Base-by-base conservation (phyloP, 2,329 filamentous ascomycete species). In the Trichophyton equinum region DNA sequence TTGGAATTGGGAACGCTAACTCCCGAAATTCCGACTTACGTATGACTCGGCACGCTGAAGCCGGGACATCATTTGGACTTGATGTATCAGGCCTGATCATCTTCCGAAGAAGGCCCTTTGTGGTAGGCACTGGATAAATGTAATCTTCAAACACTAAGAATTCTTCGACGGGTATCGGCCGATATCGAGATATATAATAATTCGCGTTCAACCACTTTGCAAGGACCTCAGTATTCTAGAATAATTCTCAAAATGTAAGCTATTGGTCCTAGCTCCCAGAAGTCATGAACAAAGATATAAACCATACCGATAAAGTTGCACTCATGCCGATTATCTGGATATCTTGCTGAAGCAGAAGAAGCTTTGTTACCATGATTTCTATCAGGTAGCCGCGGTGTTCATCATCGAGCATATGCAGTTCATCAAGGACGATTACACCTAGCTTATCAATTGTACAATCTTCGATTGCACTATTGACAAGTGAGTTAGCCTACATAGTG, bases 371-470 rank as follows among this genome's bases (percentile, higher is more conserved):
- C 73, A 89, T 82, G 4, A 91, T 76, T 69, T 91, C 88, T 60
- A 91, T 76, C 1, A 91, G 77, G 69, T 91, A 91, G 3, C 88
- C 88, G 11, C 88, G 82, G 65, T 85, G 81, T 64, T 86, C 85
- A 69, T 91, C 88, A 66, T 89, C 85, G 51, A 91, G 79, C 86
- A 91, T 90, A 69, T 91, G 88, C n/a, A 91, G 75, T 69, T 91
- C 88, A 67, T 91, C 88, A 38, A 91, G 76, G 13, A 91, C 85
- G 18, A 90, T 82, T 9, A 85, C 57, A 30, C 81, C 82, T 49
- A 91, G 74, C 20, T 83, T 79, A n/a, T 78, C 75, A 62, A 89
- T 80, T 2, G 79, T 82, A 68, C 81, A 83, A 64, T 91, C 85
- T 64, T 88, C 85, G 65, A 91, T 88, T 13, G 87, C 85, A 22